phyloP scores from a whole-genome alignment of 805 yeast genomes.

The Candida andamanensis region DNA sequence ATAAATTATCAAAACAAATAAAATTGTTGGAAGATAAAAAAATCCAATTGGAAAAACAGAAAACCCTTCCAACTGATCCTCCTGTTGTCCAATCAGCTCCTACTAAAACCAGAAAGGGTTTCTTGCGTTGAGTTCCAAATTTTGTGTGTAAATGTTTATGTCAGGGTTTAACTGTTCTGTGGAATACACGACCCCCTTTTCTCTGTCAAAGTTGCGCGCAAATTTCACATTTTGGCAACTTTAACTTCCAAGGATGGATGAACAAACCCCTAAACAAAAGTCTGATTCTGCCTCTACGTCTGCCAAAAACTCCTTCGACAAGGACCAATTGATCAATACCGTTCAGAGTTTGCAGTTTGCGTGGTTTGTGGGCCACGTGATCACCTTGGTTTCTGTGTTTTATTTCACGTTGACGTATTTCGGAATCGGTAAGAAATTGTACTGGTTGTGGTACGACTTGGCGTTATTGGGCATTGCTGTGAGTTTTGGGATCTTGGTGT shows the following conservation, averaged over 20 bases:
- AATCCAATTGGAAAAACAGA: conserved; percentile 62
- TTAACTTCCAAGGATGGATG: too few species aligned
- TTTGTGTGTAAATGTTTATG: too few species aligned
- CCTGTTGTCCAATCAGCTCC: conserved; percentile 38
- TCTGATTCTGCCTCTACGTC: background rate
- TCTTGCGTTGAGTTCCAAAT: conserved; percentile 56
- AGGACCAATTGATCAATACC: conserved; percentile 15
- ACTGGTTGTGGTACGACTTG: conserved; percentile 46
- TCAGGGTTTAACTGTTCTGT: too few species aligned
- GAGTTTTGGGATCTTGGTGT: conserved; percentile 72
- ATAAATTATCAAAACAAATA: conserved; percentile 82
- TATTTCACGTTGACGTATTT: conserved; percentile 31
- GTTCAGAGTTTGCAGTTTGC: conserved; percentile 55
- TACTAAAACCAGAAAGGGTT: conserved; percentile 69
- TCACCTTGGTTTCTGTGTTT: conserved; percentile 27
- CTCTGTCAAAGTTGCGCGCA: too few species aligned
- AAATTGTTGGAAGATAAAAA: conserved; percentile 89
- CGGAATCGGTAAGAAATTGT: conserved; percentile 19
- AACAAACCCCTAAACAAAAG: background rate
- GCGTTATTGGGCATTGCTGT: conserved; percentile 60
- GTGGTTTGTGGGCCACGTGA: conserved; percentile 58
- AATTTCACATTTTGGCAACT: conserved; percentile 1
- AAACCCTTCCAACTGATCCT: conserved; percentile 49
- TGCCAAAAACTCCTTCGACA: conserved; percentile 3
- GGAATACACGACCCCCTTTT: too few species aligned